Conservation (phyloP, 2,329 filamentous ascomycete species). For the Nannizziopsis barbatae region DNA sequence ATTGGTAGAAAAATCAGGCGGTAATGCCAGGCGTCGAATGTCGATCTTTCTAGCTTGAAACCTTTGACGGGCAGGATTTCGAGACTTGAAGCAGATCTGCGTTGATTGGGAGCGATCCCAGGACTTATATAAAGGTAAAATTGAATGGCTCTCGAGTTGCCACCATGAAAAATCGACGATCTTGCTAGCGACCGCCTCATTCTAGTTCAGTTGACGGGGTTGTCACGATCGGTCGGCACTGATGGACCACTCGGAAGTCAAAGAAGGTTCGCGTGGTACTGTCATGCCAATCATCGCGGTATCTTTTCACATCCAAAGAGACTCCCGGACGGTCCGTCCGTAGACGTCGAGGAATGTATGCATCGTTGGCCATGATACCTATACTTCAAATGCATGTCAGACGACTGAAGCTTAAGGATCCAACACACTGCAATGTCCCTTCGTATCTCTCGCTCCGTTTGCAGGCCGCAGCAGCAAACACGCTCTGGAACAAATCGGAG, state of each 20-base stretch:
- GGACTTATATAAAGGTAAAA: neutral
- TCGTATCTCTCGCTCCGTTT: too few species aligned
- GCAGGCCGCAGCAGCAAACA: too few species aligned
- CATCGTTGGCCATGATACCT: too few species aligned
- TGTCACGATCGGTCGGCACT: neutral
- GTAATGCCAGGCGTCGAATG: conserved; percentile 5
- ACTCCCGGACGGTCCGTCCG: too few species aligned
- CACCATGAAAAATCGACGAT: neutral
- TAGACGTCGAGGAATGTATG: too few species aligned
- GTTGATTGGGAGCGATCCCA: neutral
- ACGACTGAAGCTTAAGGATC: too few species aligned
- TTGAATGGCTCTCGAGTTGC: conserved; percentile 2
- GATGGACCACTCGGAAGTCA: neutral
- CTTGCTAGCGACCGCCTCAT: conserved; percentile 9
- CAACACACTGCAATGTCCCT: too few species aligned
- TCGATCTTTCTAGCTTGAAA: conserved; percentile 1
- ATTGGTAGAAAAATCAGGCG: neutral
- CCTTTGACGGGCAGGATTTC: neutral
- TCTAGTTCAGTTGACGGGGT: conserved; percentile 3
- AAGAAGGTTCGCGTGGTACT: conserved; percentile 1
- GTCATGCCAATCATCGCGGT: neutral
- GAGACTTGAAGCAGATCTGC: neutral
- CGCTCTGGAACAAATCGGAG: too few species aligned
- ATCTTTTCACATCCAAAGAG: too few species aligned
- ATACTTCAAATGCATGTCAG: too few species aligned